These are phyloP conservation scores for Pleurotus djamor DNA, from an alignment of 768 basidiomycete genomes.

Conservation along the genomic window DNA sequence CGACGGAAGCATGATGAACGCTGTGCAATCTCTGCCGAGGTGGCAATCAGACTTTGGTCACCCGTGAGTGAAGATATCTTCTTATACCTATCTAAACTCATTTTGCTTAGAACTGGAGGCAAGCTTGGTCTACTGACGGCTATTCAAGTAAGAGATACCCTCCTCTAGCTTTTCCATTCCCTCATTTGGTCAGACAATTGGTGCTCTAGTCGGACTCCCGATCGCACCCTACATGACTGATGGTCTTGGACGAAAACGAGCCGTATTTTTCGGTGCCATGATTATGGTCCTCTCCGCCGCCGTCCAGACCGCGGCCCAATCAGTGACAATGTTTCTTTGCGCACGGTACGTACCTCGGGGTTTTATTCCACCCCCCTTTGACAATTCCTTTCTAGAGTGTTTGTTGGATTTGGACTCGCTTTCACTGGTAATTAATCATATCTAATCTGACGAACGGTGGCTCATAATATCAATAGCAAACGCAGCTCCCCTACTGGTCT, in stretches of 20 bases:
- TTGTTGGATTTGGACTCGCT: conserved; percentile 64
- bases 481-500: conserved; percentile 81
- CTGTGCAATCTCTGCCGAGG: background rate
- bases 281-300: conserved; percentile 59
- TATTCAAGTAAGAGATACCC: background rate
- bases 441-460: background rate
- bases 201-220: conserved; percentile 54
- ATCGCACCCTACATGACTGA: conserved; percentile 64
- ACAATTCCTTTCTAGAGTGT: conserved; percentile 24
- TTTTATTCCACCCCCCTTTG: background rate
- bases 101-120: background rate
- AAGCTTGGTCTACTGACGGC: conserved; percentile 2
- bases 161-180: background rate
- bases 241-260: conserved; percentile 53
- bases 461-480: conserved; percentile 33
- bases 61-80: background rate
- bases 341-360: conserved; percentile 37
- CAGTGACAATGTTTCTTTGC: conserved; percentile 65
- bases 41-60: conserved; percentile 3
- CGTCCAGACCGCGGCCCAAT: conserved; percentile 56
- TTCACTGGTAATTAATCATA: conserved; percentile 35
- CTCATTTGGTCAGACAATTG: conserved; percentile 46
- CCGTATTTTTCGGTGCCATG: conserved; percentile 56
- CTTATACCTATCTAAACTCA: background rate
- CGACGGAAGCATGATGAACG: conserved; percentile 11